These are phyloP conservation scores for Phyllosticta capitalensis DNA, from an alignment of 2,329 filamentous ascomycete species.

Conservation along the genomic window DNA sequence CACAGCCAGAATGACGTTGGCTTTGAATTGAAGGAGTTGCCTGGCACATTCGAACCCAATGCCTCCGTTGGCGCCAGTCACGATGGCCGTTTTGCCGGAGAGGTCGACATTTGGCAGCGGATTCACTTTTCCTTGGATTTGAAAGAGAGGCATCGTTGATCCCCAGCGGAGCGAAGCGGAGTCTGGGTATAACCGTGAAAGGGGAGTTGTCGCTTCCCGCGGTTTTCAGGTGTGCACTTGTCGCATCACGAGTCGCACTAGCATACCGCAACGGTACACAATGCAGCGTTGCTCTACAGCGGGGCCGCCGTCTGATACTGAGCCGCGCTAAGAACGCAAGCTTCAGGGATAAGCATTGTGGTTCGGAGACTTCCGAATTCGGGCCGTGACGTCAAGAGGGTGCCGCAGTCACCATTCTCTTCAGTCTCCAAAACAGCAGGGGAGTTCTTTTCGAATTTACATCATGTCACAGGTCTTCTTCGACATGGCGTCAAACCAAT, in stretches of 20 bases:
- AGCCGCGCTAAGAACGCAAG: background rate
- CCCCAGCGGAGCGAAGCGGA: too few relatives aligned
- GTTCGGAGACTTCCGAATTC: background rate
- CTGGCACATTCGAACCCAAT: conserved; percentile 12
- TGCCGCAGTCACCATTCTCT: too few relatives aligned
- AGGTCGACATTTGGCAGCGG: background rate
- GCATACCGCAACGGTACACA: background rate
- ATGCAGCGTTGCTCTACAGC: background rate
- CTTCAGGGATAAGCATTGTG: background rate
- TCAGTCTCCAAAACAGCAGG: too few relatives aligned
- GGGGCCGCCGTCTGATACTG: background rate
- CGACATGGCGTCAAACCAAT: too few relatives aligned
- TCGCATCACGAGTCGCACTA: background rate
- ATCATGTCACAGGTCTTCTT: too few relatives aligned
- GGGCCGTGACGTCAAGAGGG: background rate
- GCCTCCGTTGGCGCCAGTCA: conserved; percentile 15
- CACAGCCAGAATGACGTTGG: background rate
- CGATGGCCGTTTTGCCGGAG: conserved; percentile 11
- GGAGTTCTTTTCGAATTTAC: too few relatives aligned
- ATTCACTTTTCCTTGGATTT: background rate
- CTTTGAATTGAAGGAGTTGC: background rate
- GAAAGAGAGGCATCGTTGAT: background rate
- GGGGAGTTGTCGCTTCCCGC: background rate
- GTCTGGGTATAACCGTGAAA: background rate
- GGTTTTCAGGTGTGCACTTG: background rate